Evolutionary conservation across 768 basidiomycete genomes (phyloP).

Genomic region (Lactarius quietus): DNA sequence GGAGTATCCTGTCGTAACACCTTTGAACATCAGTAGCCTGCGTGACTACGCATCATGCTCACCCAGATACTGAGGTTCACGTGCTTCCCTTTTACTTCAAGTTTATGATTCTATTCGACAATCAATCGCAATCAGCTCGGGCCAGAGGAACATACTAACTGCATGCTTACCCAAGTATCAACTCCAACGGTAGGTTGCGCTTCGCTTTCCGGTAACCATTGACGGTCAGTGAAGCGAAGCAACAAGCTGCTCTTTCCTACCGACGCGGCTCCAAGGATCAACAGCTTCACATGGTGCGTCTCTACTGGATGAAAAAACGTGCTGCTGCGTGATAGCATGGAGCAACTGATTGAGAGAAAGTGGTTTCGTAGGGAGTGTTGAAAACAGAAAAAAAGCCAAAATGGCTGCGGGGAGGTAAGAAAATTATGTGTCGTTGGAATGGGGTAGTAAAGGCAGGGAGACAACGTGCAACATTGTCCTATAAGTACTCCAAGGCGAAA

Average conservation of each 20-base stretch:
- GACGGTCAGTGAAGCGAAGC: slow-evolving; percentile 90
- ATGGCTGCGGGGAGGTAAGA: neutral
- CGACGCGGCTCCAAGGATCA: slow-evolving; percentile 79
- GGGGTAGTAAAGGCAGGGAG: neutral
- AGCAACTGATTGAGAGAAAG: neutral
- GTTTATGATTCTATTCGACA: slow-evolving; percentile 68
- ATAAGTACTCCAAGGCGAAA: neutral
- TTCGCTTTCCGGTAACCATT: slow-evolving; percentile 88
- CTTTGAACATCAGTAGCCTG: neutral
- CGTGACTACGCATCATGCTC: slow-evolving; percentile 28
- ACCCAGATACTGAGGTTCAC: slow-evolving; percentile 97
- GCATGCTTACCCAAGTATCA: slow-evolving; percentile 64
- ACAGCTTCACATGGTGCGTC: slow-evolving; percentile 72
- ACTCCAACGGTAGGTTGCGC: slow-evolving; percentile 79
- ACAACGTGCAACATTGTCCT: neutral
- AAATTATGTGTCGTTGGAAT: neutral
- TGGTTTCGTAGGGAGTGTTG: neutral
- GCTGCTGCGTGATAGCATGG: neutral
- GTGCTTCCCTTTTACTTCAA: slow-evolving; percentile 77
- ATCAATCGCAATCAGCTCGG: neutral
- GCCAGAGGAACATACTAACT: neutral
- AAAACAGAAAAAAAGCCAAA: neutral
- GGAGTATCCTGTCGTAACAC: slow-evolving; percentile 70
- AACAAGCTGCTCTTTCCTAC: slow-evolving; percentile 91
- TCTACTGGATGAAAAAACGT: slow-evolving; percentile 13